A percentile compares a stretch with the other conserved stretches of the same genome.
Conservation (phyloP, 2,329 filamentous ascomycete species). For the Elsinoe ampelina region DNA sequence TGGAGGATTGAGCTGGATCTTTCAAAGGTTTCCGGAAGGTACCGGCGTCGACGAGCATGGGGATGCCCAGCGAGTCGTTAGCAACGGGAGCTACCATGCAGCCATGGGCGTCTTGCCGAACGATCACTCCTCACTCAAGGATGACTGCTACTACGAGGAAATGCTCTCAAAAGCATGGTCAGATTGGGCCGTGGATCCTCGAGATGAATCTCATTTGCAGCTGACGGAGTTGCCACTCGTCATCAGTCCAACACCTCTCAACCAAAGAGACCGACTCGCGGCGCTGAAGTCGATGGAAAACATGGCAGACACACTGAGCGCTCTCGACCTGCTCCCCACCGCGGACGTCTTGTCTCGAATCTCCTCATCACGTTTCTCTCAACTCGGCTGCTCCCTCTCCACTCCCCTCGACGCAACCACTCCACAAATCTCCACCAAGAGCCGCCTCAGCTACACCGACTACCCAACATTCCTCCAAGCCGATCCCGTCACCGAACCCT, state of each 20-base stretch:
- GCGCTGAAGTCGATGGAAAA: constrained; percentile 44
- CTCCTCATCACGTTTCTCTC: not conserved
- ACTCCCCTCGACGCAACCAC: constrained; percentile 51
- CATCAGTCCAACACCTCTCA: not conserved
- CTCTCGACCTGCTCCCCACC: constrained; percentile 47
- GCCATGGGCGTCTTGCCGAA: constrained; percentile 64
- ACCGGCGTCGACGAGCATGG: constrained; percentile 59
- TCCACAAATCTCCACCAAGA: constrained; percentile 47
- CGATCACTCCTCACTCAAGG: constrained; percentile 30
- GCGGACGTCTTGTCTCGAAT: constrained; percentile 1
- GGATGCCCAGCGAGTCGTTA: constrained; percentile 65
- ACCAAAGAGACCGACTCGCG: constrained; percentile 11
- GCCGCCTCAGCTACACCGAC: constrained; percentile 46
- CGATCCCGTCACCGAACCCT: constrained; percentile 39
- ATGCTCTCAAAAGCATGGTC: constrained; percentile 56
- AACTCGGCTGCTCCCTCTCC: constrained; percentile 8
- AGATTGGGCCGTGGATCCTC: constrained; percentile 49
- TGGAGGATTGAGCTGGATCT: constrained; percentile 84
- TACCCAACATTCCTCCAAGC: constrained; percentile 46
- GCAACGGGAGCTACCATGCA: constrained; percentile 63
- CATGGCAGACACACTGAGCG: constrained; percentile 54
- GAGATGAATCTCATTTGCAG: constrained; percentile 17
- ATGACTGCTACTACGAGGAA: constrained; percentile 44
- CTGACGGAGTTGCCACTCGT: not conserved
- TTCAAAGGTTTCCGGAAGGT: constrained; percentile 64